These are phyloP conservation scores for Onygena corvina DNA, from an alignment of 2,329 filamentous ascomycete genomes.

Conservation along the genomic window DNA sequence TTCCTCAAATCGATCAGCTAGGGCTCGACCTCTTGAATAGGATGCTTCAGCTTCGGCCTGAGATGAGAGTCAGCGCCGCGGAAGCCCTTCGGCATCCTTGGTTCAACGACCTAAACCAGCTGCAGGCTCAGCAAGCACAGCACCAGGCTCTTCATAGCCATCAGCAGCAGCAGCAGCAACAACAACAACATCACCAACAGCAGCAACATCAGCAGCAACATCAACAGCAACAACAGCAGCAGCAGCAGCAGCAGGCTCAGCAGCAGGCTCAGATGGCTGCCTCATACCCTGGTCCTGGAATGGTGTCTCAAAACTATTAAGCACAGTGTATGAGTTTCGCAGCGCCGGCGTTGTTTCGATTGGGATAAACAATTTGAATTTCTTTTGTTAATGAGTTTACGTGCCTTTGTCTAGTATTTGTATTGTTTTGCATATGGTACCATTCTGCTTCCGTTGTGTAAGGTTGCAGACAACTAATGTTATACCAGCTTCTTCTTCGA, in stretches of 20 bases:
- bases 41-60: constrained; percentile 86
- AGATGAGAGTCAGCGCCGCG: constrained; percentile 76
- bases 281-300: constrained; percentile 26
- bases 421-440: not conserved
- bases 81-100: constrained; percentile 83
- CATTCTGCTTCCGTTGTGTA: no score
- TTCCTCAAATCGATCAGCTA: constrained; percentile 77
- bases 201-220: constrained; percentile 1
- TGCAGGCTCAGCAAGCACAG: constrained; percentile 35
- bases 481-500: not conserved
- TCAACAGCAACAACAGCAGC: constrained; percentile 22
- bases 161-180: constrained; percentile 21
- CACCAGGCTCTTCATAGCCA: constrained; percentile 30
- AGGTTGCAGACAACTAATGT: no score
- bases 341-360: constrained; percentile 4
- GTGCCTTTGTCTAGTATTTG: not conserved
- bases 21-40: constrained; percentile 78
- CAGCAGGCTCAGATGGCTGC: constrained; percentile 21
- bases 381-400: constrained; percentile 2
- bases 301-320: constrained; percentile 21
- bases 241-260: constrained; percentile 22
- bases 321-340: not conserved
- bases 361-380: constrained; percentile 5
- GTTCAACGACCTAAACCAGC: constrained; percentile 60
- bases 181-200: constrained; percentile 20